Evolutionary conservation across 345 rosid genomes (phyloP).

Genomic region (Populus euphratica): DNA sequence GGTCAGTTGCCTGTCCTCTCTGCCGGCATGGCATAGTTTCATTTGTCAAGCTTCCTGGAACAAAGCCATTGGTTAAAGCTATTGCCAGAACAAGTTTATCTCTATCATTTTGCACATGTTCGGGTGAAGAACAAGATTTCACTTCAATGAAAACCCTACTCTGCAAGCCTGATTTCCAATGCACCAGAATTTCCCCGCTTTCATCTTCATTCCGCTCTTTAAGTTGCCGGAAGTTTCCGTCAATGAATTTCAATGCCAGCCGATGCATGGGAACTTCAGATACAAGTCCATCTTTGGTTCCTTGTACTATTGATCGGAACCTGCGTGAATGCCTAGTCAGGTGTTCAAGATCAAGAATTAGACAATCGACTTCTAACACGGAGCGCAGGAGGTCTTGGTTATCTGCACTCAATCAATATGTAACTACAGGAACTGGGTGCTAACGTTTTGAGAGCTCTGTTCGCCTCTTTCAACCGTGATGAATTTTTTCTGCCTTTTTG

Average conservation of each 20-base stretch:
- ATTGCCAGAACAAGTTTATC: constrained; percentile 69
- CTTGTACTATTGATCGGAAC: constrained; percentile 30
- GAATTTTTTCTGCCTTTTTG: constrained; percentile 7
- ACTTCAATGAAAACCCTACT: constrained; percentile 54
- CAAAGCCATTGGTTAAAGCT: constrained; percentile 35
- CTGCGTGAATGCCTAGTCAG: constrained; percentile 35
- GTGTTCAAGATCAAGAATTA: constrained; percentile 52
- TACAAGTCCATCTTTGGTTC: constrained; percentile 48
- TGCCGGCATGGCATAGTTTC: constrained; percentile 86
- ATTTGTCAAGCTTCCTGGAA: constrained; percentile 60
- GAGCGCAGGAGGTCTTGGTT: constrained; percentile 72
- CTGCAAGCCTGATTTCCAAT: constrained; percentile 58
- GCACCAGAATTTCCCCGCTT: constrained; percentile 49
- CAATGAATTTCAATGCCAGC: constrained; percentile 48
- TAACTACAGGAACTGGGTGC: constrained; percentile 56
- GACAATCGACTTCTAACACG: constrained; percentile 40
- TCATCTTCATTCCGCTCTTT: constrained; percentile 71
- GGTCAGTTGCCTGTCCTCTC: constrained; percentile 86
- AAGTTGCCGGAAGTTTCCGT: constrained; percentile 69
- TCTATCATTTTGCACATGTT: constrained; percentile 65
- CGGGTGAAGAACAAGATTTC: constrained; percentile 56
- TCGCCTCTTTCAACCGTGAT: neutral
- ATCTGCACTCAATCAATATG: constrained; percentile 67
- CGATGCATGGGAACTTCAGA: constrained; percentile 70
- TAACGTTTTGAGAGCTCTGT: constrained; percentile 20